A percentile compares a stretch with the other conserved stretches of the same genome.
These are phyloP conservation scores for Russula emetica DNA, from an alignment of 768 basidiomycete species.

Conservation along the genomic window DNA sequence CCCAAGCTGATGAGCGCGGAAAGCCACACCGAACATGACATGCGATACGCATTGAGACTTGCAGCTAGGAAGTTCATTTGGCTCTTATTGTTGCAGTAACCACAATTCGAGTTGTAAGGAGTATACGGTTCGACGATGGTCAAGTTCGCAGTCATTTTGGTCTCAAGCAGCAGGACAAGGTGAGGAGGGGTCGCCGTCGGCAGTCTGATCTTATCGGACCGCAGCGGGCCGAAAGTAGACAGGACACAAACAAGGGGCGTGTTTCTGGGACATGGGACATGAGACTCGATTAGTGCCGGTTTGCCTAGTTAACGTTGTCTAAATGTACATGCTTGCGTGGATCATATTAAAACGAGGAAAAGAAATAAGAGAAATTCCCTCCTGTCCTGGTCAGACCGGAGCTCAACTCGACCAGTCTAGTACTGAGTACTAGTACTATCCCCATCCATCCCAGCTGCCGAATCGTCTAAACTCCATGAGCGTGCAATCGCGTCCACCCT, in stretches of 20 bases:
- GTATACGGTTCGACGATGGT: constrained; percentile 10
- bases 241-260: too few relatives aligned
- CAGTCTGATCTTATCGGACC: constrained; percentile 4
- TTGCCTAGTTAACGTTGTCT: constrained; percentile 9
- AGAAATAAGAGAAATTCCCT: not conserved
- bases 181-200: not conserved
- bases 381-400: constrained; percentile 8
- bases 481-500: constrained; percentile 59
- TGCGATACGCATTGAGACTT: constrained; percentile 17
- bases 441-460: constrained; percentile 89
- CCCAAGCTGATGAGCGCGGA: not conserved
- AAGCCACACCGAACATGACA: constrained; percentile 25
- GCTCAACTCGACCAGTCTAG: constrained; percentile 35
- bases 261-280: constrained; percentile 11
- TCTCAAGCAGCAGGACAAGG: not conserved
- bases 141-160: not conserved
- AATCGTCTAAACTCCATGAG: constrained; percentile 76
- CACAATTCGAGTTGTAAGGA: constrained; percentile 15
- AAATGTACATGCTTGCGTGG: constrained; percentile 23
- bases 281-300: constrained; percentile 1
- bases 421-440: constrained; percentile 7
- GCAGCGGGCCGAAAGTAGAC: not conserved
- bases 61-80: not conserved
- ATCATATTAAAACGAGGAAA: not conserved
- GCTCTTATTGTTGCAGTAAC: constrained; percentile 2